Conservation (phyloP, 1,284 basidiomycete genomes). For the Malassezia arunalokei region DNA sequence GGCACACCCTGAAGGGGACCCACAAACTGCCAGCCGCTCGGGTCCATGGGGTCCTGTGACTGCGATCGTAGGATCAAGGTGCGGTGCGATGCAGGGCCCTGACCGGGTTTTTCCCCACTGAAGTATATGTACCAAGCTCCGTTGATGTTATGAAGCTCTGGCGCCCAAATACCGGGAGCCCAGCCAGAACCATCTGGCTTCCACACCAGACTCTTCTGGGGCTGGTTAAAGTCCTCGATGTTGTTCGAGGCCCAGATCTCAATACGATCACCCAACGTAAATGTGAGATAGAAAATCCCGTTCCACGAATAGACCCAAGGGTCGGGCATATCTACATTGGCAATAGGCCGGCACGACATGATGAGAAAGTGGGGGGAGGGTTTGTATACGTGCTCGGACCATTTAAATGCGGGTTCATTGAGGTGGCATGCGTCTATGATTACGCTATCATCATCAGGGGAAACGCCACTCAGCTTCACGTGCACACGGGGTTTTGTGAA, state of each 20-base stretch:
- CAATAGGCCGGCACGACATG: conserved; percentile 15
- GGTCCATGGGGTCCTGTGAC: conserved; percentile 13
- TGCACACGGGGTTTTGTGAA: no score
- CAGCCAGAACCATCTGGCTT: conserved; percentile 12
- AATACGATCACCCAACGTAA: conserved; percentile 13
- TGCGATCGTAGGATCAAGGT: conserved; percentile 13
- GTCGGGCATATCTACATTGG: conserved; percentile 14
- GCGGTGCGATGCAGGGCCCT: conserved; percentile 15
- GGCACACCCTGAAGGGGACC: conserved; percentile 16
- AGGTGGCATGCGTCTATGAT: no score
- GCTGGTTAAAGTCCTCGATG: conserved; percentile 12
- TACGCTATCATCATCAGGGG: no score
- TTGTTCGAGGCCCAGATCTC: conserved; percentile 15
- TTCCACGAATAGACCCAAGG: conserved; percentile 11
- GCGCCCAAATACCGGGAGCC: conserved; percentile 17
- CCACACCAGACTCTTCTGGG: conserved; percentile 9
- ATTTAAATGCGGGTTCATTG: no score
- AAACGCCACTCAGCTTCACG: no score
- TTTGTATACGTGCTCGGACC: no score
- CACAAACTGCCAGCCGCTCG: conserved; percentile 12
- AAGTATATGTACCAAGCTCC: conserved; percentile 17
- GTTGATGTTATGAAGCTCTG: conserved; percentile 14
- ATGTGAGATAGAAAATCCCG: conserved; percentile 8
- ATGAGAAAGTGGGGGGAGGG: not conserved
- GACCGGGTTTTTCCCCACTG: conserved; percentile 9